Percentiles rank a stretch among this genome's conserved stretches.
Evolutionary conservation across 179 eudicot genomes (phyloP).

Genomic region (Patellifolia procumbens): DNA sequence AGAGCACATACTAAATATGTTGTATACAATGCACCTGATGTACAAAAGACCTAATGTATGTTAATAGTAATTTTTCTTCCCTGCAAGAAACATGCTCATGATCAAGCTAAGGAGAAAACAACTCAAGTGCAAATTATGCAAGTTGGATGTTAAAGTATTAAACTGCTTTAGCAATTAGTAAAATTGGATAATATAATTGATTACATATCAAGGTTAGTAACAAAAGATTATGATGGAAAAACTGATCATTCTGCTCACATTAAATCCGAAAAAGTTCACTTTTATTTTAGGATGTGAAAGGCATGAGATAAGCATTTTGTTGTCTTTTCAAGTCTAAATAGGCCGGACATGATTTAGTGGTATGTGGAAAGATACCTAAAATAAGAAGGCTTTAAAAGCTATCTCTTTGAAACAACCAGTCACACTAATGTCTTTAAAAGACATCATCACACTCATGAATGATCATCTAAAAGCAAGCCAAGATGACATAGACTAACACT

Average conservation of each 20-base stretch:
- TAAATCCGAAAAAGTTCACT: neutral
- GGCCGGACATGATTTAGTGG: neutral
- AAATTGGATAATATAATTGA: neutral
- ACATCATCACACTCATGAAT: neutral
- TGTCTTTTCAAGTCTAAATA: neutral
- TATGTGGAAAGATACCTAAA: neutral
- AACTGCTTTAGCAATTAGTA: neutral
- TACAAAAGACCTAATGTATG: no score
- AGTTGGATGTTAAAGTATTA: no score
- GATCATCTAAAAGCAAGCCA: neutral
- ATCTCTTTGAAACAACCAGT: neutral
- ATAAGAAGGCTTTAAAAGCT: neutral
- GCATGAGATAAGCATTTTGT: neutral
- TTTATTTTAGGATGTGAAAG: neutral
- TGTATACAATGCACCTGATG: no score
- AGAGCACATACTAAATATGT: no score
- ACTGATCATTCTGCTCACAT: neutral
- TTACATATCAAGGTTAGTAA: neutral
- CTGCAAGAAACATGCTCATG: no score
- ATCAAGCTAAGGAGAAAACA: no score
- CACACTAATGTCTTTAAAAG: neutral
- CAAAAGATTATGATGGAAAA: neutral
- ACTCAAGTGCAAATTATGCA: no score
- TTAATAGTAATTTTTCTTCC: no score
- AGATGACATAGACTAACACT: neutral